Evolutionary conservation across 2,329 filamentous ascomycete genomes (phyloP).

Genomic region (Cucurbitaria berberidis): DNA sequence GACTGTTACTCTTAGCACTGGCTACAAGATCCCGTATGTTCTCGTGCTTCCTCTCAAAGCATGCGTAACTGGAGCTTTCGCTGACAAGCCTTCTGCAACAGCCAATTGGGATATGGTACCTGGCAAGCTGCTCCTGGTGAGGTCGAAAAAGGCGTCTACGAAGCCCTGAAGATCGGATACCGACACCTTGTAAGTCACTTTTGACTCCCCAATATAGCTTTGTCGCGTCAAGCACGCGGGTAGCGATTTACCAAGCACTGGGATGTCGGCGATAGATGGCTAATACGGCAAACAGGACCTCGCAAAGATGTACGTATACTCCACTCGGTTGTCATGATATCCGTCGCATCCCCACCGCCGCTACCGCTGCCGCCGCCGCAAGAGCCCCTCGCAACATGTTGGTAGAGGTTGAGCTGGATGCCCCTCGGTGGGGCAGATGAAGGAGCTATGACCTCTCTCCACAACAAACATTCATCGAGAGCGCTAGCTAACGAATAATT

Average conservation of each 20-base stretch:
- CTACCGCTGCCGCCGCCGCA: not conserved
- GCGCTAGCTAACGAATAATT: conserved; percentile 27
- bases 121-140: conserved; percentile 45
- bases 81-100: conserved; percentile 59
- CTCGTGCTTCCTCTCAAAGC: conserved; percentile 45
- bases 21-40: conserved; percentile 55
- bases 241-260: not conserved
- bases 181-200: conserved; percentile 36
- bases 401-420: conserved; percentile 15
- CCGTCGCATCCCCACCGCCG: not conserved
- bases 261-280: not conserved
- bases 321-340: too few relatives aligned
- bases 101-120: conserved; percentile 46
- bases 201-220: not conserved
- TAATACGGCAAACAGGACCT: conserved; percentile 29
- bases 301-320: conserved; percentile 37
- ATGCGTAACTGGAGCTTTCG: not conserved
- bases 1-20: conserved; percentile 41
- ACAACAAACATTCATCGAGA: not conserved
- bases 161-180: conserved; percentile 43
- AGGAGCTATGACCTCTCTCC: conserved; percentile 24
- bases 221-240: not conserved
- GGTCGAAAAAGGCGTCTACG: conserved; percentile 52
- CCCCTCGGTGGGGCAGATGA: conserved; percentile 23
- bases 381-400: not conserved